Evolutionary conservation across 345 rosid species (phyloP).

Genomic region (Zanthoxylum bungeanum): DNA sequence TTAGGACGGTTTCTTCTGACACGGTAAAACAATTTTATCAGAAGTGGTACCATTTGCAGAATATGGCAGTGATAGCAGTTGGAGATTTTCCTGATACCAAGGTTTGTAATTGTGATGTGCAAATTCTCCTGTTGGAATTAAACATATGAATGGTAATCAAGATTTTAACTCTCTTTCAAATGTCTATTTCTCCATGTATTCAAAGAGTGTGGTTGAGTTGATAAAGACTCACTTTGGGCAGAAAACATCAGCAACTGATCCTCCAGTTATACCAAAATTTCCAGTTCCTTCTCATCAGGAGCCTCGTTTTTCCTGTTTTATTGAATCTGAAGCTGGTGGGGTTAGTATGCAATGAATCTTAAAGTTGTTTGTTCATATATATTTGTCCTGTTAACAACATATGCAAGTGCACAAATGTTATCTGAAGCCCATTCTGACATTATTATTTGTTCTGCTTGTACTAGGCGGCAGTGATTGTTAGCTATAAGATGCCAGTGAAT

Average conservation of each 20-base stretch:
- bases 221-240: slow-evolving; percentile 69
- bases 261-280: slow-evolving; percentile 50
- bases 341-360: slow-evolving; percentile 40
- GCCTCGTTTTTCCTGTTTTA: slow-evolving; percentile 77
- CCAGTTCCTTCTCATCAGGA: slow-evolving; percentile 76
- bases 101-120: slow-evolving; percentile 42
- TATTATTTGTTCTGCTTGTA: slow-evolving; percentile 24
- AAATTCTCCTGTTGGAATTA: neutral
- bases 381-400: neutral
- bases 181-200: slow-evolving; percentile 6
- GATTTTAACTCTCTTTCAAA: slow-evolving; percentile 18
- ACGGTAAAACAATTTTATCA: slow-evolving; percentile 68
- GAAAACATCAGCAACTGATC: slow-evolving; percentile 41
- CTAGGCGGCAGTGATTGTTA: slow-evolving; percentile 85
- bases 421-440: slow-evolving; percentile 10
- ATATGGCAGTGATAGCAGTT: slow-evolving; percentile 93
- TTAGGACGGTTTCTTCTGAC: slow-evolving; percentile 71
- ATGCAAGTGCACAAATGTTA: neutral
- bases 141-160: neutral
- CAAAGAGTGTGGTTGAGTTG: slow-evolving; percentile 78
- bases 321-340: slow-evolving; percentile 92
- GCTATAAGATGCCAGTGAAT: slow-evolving; percentile 73
- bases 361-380: slow-evolving; percentile 9
- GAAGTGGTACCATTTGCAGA: slow-evolving; percentile 79
- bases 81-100: slow-evolving; percentile 87